Evolutionary conservation across 352 stramenopile genomes (phyloP), one percentile per base, ranked within the genome.

Genomic region (Aphanomyces astaci): DNA sequence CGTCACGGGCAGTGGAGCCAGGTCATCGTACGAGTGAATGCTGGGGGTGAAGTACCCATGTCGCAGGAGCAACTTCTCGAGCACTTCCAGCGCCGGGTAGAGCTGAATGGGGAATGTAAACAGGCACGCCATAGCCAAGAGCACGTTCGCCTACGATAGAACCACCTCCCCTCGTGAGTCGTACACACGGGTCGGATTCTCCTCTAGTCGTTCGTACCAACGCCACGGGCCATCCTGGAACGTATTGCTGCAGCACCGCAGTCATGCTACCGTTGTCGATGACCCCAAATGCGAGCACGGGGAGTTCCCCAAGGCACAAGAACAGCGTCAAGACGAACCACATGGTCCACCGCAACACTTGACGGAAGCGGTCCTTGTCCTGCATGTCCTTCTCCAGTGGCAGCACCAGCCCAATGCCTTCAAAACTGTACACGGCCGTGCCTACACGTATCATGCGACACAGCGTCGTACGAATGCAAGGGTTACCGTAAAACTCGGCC

Each of bases 51-150:
- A 49, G 19, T 78, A 77, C 31, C 75, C 74, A 9, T 79, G 80
- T 28, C 79, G 81, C 32, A 69, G 71, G 45, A 90, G 71, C 53
- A 79, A 77, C 24, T 78, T 80, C 64, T 92, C 84, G 5, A 92
- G 72, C 19, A 90, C 80, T 39, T 86, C 79, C 36, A 92, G 84
- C 1, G 84, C 84, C 9, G 84, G 84, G 60, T 90, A 92, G 32
- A 92, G 88, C 60, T 92, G 84, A 64, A 90, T 92, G 11, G 84
- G 84, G 66, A 92, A 92, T 19, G 84, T 89, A 7, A 92, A 75
- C 10, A 87, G 71, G 33, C 84, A 92, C 25, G 84, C 81, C 55
- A 90, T 87, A 4, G 84, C 82, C 3, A 92, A 76, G 43, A 88
- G 67, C 2, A 86, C 63, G 56, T 92, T 92, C 9, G 82, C 80